phyloP scores from a whole-genome alignment of 768 basidiomycete genomes.

The Macrolepiota dolichaula region DNA sequence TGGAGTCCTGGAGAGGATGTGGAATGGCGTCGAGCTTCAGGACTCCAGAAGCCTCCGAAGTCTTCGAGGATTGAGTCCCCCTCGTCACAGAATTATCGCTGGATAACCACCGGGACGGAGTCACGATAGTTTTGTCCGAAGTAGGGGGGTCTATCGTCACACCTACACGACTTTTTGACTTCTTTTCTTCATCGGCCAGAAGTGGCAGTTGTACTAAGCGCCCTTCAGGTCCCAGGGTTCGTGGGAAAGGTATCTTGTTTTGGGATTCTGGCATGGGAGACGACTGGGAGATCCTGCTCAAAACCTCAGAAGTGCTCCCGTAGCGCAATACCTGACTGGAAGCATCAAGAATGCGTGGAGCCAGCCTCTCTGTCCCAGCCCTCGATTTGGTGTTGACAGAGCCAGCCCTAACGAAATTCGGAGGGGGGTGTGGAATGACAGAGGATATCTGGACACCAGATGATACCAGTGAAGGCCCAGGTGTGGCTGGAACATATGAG shows the following conservation, averaged over 20 bases:
- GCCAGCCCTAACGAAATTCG: too few relatives aligned
- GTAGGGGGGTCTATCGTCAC: slow-evolving; percentile 55
- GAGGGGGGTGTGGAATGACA: too few relatives aligned
- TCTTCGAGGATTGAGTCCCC: slow-evolving; percentile 23
- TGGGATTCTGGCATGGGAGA: neutral
- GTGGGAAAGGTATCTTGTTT: slow-evolving; percentile 30
- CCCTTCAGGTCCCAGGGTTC: slow-evolving; percentile 39
- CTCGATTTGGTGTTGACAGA: too few relatives aligned
- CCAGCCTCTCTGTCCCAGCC: too few relatives aligned
- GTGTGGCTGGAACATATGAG: neutral
- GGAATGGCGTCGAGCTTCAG: slow-evolving; percentile 26
- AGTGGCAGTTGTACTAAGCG: slow-evolving; percentile 17
- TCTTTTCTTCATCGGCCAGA: slow-evolving; percentile 20
- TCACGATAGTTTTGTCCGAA: slow-evolving; percentile 55
- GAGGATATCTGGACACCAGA: too few relatives aligned
- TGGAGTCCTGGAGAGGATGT: slow-evolving; percentile 33
- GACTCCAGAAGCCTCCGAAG: neutral
- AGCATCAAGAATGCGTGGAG: too few relatives aligned
- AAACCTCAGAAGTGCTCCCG: slow-evolving; percentile 30
- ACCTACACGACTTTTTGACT: slow-evolving; percentile 40
- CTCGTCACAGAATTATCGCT: slow-evolving; percentile 33
- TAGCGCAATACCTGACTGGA: slow-evolving; percentile 12
- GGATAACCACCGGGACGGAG: slow-evolving; percentile 45
- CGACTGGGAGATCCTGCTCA: slow-evolving; percentile 12
- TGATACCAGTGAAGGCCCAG: neutral